Percentiles rank a stretch among this genome's conserved stretches.
These are phyloP conservation scores for Pichia insulana DNA, from an alignment of 805 yeast genomes.

Conservation along the genomic window DNA sequence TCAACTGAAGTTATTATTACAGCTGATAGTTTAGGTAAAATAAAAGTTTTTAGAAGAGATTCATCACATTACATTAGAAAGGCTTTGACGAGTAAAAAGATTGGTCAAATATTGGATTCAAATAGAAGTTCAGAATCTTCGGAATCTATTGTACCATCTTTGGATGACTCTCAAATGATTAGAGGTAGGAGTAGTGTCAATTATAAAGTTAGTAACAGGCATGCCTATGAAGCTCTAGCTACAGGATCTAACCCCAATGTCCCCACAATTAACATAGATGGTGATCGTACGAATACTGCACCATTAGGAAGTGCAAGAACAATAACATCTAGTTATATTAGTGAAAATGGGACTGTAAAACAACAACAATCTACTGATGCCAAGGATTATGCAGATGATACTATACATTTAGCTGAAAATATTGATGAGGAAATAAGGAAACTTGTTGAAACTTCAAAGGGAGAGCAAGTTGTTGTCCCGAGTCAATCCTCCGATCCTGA, in stretches of 20 bases:
- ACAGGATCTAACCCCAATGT: too few species aligned
- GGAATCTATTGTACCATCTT: neutral
- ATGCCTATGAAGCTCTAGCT: too few species aligned
- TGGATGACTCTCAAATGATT: neutral
- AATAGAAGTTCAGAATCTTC: neutral
- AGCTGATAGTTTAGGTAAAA: constrained; percentile 64
- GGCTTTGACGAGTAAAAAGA: constrained; percentile 12
- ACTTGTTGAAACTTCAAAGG: neutral
- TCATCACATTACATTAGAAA: constrained; percentile 44
- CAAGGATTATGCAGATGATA: neutral
- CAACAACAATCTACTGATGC: neutral
- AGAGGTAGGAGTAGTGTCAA: too few species aligned
- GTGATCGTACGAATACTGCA: neutral
- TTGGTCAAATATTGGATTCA: constrained; percentile 3
- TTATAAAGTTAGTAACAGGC: too few species aligned
- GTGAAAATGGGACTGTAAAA: neutral
- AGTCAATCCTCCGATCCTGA: constrained; percentile 3
- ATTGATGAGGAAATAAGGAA: constrained; percentile 8
- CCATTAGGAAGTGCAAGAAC: neutral
- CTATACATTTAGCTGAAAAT: constrained; percentile 2
- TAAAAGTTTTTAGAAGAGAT: constrained; percentile 76
- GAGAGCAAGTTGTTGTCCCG: constrained; percentile 3
- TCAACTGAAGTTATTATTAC: constrained; percentile 52
- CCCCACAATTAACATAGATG: too few species aligned
- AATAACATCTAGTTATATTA: neutral